phyloP scores from a whole-genome alignment of 306 rosid genomes.

The Vigna trinervia region DNA sequence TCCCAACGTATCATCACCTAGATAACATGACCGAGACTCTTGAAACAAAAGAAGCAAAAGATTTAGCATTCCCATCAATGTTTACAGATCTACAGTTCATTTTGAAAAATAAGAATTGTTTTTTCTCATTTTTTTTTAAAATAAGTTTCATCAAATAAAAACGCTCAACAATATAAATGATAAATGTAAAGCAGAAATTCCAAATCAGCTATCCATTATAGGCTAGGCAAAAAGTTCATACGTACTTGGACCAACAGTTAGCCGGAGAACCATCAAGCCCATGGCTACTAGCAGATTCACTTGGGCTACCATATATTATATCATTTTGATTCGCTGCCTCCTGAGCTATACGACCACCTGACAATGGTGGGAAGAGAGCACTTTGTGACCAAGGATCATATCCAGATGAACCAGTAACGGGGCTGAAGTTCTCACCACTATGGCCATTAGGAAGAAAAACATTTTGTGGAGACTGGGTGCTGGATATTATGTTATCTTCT shows the following conservation, averaged over 20 bases:
- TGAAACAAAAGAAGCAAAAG: conserved; percentile 17
- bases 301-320: conserved; percentile 72
- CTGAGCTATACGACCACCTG: conserved; percentile 63
- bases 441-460: conserved; percentile 77
- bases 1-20: neutral
- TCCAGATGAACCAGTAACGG: conserved; percentile 63
- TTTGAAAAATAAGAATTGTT: conserved; percentile 10
- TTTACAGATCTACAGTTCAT: conserved; percentile 10
- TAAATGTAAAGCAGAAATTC: conserved; percentile 38
- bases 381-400: conserved; percentile 86
- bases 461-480: conserved; percentile 68
- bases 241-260: conserved; percentile 90
- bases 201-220: conserved; percentile 4
- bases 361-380: conserved; percentile 76
- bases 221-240: conserved; percentile 37
- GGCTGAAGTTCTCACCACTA: conserved; percentile 69
- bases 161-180: conserved; percentile 21
- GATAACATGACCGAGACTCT: neutral
- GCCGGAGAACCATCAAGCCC: conserved; percentile 69
- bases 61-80: conserved; percentile 15
- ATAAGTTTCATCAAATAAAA: conserved; percentile 22
- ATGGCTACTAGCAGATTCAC: conserved; percentile 59
- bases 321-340: conserved; percentile 70
- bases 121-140: conserved; percentile 1
- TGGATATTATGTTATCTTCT: conserved; percentile 70